phyloP scores from a whole-genome alignment of 805 yeast genomes.

The Barnettozyma californica region DNA sequence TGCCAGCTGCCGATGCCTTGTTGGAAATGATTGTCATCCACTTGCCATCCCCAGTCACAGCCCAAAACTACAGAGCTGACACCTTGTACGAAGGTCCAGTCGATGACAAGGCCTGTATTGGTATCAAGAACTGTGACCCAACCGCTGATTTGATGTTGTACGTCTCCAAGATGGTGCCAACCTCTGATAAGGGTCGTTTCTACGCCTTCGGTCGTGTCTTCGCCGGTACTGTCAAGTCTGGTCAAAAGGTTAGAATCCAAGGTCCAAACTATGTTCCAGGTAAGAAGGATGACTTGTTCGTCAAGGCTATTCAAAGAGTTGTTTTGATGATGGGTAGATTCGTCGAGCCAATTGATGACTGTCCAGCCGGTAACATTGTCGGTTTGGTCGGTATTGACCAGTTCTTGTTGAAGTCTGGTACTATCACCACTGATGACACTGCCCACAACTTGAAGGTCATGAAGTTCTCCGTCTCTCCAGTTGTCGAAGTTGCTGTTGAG shows the following conservation, averaged over 20 bases:
- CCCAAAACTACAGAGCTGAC: conserved; percentile 98
- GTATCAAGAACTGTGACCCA: conserved; percentile 98
- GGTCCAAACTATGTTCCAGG: conserved; percentile 99
- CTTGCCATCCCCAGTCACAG: conserved; percentile 99
- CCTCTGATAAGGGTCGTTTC: conserved; percentile 99
- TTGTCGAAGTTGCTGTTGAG: conserved; percentile 99
- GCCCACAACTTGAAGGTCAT: conserved; percentile 99
- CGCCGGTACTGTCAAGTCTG: conserved; percentile 98
- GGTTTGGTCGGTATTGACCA: conserved; percentile 99
- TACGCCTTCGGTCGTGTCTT: conserved; percentile 99
- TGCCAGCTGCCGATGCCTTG: conserved; percentile 99
- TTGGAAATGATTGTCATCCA: conserved; percentile 97
- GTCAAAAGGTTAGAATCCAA: conserved; percentile 99
- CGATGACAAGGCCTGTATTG: conserved; percentile 83
- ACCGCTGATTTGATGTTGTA: conserved; percentile 96
- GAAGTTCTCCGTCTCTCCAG: conserved; percentile 99
- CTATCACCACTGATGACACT: conserved; percentile 92
- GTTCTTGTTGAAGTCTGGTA: conserved; percentile 99
- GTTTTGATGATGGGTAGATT: conserved; percentile 99
- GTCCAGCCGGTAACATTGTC: conserved; percentile 99
- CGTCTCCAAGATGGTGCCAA: conserved; percentile 99
- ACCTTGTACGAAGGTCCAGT: conserved; percentile 98
- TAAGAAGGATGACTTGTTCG: conserved; percentile 94
- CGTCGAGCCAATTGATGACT: conserved; percentile 97
- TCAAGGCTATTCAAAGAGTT: conserved; percentile 98